Evolutionary conservation across 2,329 filamentous ascomycete genomes (phyloP).

Genomic region (Pyricularia pennisetigena): DNA sequence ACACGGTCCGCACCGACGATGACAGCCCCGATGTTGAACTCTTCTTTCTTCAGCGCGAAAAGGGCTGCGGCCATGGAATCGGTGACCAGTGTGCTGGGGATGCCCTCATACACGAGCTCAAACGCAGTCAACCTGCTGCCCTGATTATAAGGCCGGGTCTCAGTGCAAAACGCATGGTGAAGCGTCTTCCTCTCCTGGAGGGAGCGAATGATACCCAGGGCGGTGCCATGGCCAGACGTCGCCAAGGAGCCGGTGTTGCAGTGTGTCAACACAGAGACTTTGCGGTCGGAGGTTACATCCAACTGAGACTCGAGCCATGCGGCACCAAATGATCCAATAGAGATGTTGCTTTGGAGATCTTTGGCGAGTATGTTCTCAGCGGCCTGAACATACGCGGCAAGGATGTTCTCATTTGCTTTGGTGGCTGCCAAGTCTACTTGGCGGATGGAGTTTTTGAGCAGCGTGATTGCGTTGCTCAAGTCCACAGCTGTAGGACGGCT

Average conservation of each 20-base stretch:
- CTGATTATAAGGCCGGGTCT: slow-evolving; percentile 97
- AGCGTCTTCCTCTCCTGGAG: slow-evolving; percentile 58
- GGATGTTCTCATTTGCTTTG: slow-evolving; percentile 42
- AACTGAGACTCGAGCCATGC: slow-evolving; percentile 66
- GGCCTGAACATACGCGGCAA: slow-evolving; percentile 62
- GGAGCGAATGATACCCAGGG: slow-evolving; percentile 84
- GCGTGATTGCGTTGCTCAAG: slow-evolving; percentile 76
- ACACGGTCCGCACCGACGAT: slow-evolving; percentile 94
- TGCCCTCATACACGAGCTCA: slow-evolving; percentile 88
- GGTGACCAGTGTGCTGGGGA: slow-evolving; percentile 84
- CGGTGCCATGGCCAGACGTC: slow-evolving; percentile 95
- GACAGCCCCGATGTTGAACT: slow-evolving; percentile 68
- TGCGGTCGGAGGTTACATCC: slow-evolving; percentile 32
- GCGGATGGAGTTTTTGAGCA: slow-evolving; percentile 59
- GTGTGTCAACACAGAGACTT: slow-evolving; percentile 83
- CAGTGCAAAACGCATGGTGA: slow-evolving; percentile 85
- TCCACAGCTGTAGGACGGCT: slow-evolving; percentile 94
- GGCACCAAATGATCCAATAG: slow-evolving; percentile 75
- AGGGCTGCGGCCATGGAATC: slow-evolving; percentile 35
- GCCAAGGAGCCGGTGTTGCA: slow-evolving; percentile 97
- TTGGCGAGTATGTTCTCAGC: slow-evolving; percentile 81
- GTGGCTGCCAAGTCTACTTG: slow-evolving; percentile 29
- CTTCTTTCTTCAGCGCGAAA: slow-evolving; percentile 51
- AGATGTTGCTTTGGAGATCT: slow-evolving; percentile 78
- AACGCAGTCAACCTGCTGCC: slow-evolving; percentile 91